Conservation (phyloP, 2,329 filamentous ascomycete genomes). For the Pseudocercospora crystallina region DNA sequence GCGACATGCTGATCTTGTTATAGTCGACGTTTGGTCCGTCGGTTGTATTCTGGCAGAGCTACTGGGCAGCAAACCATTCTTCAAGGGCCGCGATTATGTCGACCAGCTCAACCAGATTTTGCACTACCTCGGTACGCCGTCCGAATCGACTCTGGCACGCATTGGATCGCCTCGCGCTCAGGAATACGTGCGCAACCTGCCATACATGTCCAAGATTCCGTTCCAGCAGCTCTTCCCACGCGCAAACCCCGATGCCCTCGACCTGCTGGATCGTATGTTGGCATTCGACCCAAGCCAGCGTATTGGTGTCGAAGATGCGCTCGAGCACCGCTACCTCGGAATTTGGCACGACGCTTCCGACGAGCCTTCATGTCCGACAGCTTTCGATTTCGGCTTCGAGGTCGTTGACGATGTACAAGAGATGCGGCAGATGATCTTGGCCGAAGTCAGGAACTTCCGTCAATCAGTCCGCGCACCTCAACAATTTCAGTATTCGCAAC, state of each 20-base stretch:
- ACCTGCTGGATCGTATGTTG: slow-evolving; percentile 94
- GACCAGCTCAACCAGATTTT: slow-evolving; percentile 99
- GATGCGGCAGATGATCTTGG: slow-evolving; percentile 95
- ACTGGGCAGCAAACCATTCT: slow-evolving; percentile 93
- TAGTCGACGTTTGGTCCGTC: slow-evolving; percentile 98
- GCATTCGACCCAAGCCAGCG: slow-evolving; percentile 93
- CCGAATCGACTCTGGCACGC: slow-evolving; percentile 87
- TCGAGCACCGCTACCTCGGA: slow-evolving; percentile 93
- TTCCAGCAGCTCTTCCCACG: slow-evolving; percentile 88
- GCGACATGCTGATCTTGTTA: slow-evolving; percentile 11
- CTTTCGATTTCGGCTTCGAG: slow-evolving; percentile 98
- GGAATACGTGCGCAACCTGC: slow-evolving; percentile 88
- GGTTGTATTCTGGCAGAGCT: slow-evolving; percentile 97
- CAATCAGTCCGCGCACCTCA: slow-evolving; percentile 42
- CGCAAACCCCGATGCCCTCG: slow-evolving; percentile 92
- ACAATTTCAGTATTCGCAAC: slow-evolving; percentile 46
- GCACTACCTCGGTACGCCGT: slow-evolving; percentile 94
- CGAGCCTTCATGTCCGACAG: slow-evolving; percentile 87
- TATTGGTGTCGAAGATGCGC: slow-evolving; percentile 89
- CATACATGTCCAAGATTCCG: slow-evolving; percentile 65
- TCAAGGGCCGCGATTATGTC: slow-evolving; percentile 98
- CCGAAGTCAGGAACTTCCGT: slow-evolving; percentile 89
- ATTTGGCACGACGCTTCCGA: slow-evolving; percentile 99
- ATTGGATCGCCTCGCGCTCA: slow-evolving; percentile 95
- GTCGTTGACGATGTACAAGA: slow-evolving; percentile 91